Conservation (phyloP, 352 stramenopile species). For the Phytophthora brassicae region DNA sequence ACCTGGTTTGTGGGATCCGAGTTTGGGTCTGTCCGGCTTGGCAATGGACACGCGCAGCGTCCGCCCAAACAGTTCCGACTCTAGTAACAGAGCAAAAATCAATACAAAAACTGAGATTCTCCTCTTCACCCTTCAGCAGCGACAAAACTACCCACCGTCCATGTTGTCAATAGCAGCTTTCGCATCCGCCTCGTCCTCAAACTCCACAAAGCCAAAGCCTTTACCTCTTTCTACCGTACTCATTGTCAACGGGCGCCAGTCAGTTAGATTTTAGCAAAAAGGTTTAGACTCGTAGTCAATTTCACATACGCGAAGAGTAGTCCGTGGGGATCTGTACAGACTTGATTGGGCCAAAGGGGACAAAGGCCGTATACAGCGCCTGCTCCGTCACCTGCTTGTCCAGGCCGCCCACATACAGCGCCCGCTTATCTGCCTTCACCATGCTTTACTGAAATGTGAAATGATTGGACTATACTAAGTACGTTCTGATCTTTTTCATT, state of each 20-base stretch:
- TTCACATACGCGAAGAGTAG: conserved; percentile 62
- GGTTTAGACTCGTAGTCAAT: neutral
- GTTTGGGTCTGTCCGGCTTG: conserved; percentile 78
- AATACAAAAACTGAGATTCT: too few species aligned
- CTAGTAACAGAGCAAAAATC: conserved; percentile 34
- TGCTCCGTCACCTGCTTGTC: conserved; percentile 88
- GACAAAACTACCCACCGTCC: conserved; percentile 64
- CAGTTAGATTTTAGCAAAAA: neutral
- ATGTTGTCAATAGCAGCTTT: conserved; percentile 95
- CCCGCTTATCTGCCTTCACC: conserved; percentile 58
- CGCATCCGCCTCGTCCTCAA: conserved; percentile 88
- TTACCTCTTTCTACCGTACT: conserved; percentile 77
- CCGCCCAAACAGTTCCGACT: conserved; percentile 91
- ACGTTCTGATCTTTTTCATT: conserved; percentile 28
- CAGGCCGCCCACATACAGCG: conserved; percentile 91
- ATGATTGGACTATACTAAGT: conserved; percentile 18
- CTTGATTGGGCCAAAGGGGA: conserved; percentile 84
- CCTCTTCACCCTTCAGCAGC: too few species aligned
- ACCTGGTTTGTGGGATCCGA: conserved; percentile 81
- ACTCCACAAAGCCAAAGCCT: conserved; percentile 95
- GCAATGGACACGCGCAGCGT: conserved; percentile 92
- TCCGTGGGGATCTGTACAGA: conserved; percentile 77
- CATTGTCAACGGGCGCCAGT: conserved; percentile 1
- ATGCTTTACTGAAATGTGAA: conserved; percentile 14
- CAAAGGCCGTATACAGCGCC: conserved; percentile 83